These are phyloP conservation scores for Calonectria leucothoes DNA, from an alignment of 2,329 filamentous ascomycete genomes.

Conservation along the genomic window DNA sequence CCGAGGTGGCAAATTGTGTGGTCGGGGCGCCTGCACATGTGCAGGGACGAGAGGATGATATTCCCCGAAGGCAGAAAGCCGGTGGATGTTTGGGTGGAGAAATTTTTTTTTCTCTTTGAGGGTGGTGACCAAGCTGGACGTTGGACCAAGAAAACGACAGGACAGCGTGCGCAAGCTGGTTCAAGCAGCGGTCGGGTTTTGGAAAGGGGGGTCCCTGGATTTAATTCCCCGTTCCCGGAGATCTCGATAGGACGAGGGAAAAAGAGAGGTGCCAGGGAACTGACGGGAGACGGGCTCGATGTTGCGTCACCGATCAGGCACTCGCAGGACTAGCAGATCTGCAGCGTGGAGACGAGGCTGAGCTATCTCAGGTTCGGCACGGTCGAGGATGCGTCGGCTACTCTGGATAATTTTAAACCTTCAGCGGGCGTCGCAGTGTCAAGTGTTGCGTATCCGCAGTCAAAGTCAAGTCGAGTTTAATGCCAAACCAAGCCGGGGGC, in stretches of 20 bases:
- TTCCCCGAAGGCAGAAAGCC: slow-evolving; percentile 33
- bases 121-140: slow-evolving; percentile 25
- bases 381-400: slow-evolving; percentile 30
- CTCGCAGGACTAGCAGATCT: slow-evolving; percentile 37
- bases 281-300: slow-evolving; percentile 32
- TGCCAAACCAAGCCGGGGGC: slow-evolving; percentile 7
- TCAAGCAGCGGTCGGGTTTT: slow-evolving; percentile 8
- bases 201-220: slow-evolving; percentile 8
- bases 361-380: slow-evolving; percentile 36
- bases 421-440: slow-evolving; percentile 9
- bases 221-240: slow-evolving; percentile 18
- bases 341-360: slow-evolving; percentile 41
- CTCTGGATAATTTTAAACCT: slow-evolving; percentile 32
- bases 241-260: slow-evolving; percentile 34
- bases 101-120: slow-evolving; percentile 15
- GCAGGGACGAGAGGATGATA: slow-evolving; percentile 42
- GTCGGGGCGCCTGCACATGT: slow-evolving; percentile 39
- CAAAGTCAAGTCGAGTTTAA: slow-evolving; percentile 23
- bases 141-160: slow-evolving; percentile 20
- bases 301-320: slow-evolving; percentile 42
- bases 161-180: background rate
- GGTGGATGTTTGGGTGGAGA: slow-evolving; percentile 22
- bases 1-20: slow-evolving; percentile 42
- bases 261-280: slow-evolving; percentile 34
- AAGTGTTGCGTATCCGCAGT: slow-evolving; percentile 6